These are phyloP conservation scores for Actinomortierella wolfii DNA, from an alignment of 371 early-diverging fungal genomes.

Conservation along the genomic window DNA sequence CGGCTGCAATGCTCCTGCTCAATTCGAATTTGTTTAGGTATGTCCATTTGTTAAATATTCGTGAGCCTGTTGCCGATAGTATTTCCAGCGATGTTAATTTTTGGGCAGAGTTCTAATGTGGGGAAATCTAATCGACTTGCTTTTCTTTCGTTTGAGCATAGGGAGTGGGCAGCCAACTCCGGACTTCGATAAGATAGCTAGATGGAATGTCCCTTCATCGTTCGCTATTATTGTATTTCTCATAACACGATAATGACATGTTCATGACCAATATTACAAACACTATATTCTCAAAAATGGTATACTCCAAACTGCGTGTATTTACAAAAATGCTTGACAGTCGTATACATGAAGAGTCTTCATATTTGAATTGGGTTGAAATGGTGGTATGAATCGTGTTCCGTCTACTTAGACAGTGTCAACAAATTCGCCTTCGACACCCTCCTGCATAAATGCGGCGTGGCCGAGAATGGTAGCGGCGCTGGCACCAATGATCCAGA, in stretches of 20 bases:
- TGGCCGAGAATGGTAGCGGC: conserved; percentile 65
- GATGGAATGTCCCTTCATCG: too few species aligned
- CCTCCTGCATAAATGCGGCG: conserved; percentile 67
- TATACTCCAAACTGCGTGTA: too few species aligned
- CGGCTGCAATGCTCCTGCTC: conserved; percentile 46
- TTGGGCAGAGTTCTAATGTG: too few species aligned
- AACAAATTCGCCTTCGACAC: conserved; percentile 67
- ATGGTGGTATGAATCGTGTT: too few species aligned
- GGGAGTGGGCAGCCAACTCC: conserved; percentile 21
- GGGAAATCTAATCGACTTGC: background rate
- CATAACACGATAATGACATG: too few species aligned
- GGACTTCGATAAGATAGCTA: conserved; percentile 15
- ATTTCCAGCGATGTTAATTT: background rate
- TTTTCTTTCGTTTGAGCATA: background rate
- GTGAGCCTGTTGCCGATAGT: background rate
- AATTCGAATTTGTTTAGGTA: conserved; percentile 48
- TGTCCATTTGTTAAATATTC: conserved; percentile 4
- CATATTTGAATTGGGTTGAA: background rate
- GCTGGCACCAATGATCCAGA: conserved; percentile 73
- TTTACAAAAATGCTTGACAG: background rate
- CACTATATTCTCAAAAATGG: background rate
- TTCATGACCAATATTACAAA: too few species aligned
- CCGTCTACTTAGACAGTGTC: conserved; percentile 21
- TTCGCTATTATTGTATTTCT: background rate
- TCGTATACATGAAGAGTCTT: background rate